Conservation (phyloP, 345 rosid genomes). For the Gossypium anomalum region DNA sequence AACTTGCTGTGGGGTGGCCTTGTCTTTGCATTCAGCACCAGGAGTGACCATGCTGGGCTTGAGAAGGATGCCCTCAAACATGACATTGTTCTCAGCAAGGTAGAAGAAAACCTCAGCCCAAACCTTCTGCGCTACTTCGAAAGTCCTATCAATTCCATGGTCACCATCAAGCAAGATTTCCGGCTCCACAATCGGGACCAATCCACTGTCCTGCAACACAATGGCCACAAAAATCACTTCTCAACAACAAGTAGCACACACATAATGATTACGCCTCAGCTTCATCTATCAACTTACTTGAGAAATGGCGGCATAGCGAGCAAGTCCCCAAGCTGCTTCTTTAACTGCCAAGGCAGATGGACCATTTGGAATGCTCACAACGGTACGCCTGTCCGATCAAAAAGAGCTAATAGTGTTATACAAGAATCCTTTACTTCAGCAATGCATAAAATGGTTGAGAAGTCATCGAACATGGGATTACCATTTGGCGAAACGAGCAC, state of each 20-base stretch:
- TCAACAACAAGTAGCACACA: not conserved
- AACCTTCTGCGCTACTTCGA: slow-evolving; percentile 88
- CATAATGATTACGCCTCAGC: not conserved
- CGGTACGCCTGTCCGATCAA: slow-evolving; percentile 71
- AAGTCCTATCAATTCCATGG: slow-evolving; percentile 84
- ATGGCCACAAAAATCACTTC: not conserved
- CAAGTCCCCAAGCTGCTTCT: slow-evolving; percentile 93
- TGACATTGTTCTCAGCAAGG: slow-evolving; percentile 90
- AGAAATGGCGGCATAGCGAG: slow-evolving; percentile 27
- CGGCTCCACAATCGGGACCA: slow-evolving; percentile 99
- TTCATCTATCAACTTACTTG: slow-evolving; percentile 37
- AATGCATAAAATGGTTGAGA: not conserved
- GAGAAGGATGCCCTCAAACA: slow-evolving; percentile 95
- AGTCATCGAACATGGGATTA: slow-evolving; percentile 18
- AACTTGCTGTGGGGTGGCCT: slow-evolving; percentile 76
- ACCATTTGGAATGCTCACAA: slow-evolving; percentile 98
- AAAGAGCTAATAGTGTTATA: slow-evolving; percentile 5
- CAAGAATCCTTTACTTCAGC: not conserved
- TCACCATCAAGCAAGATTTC: slow-evolving; percentile 97
- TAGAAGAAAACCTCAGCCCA: slow-evolving; percentile 99
- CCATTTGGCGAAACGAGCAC: slow-evolving; percentile 99
- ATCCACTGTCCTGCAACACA: slow-evolving; percentile 67
- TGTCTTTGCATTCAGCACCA: slow-evolving; percentile 90
- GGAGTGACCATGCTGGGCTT: slow-evolving; percentile 99
- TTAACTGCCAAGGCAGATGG: slow-evolving; percentile 90